Base-by-base conservation (phyloP, 2,329 filamentous ascomycete genomes). In the Raffaelea arxii region DNA sequence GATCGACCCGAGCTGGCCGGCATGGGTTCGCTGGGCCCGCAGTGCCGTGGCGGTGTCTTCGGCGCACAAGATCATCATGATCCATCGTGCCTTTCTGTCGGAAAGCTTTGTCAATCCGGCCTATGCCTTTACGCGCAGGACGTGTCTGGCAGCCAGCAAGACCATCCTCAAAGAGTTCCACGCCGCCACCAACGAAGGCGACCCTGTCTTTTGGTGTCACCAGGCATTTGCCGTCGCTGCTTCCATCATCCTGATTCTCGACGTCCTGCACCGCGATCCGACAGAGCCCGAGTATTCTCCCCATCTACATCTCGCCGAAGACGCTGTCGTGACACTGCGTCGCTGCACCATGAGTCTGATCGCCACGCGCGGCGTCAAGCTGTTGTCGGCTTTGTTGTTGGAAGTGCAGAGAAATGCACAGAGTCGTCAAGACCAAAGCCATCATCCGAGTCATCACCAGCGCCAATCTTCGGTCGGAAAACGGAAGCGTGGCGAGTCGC, bases 1-100 rank as follows among this genome's bases (percentile, higher is more conserved):
- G 3, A 43, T 56, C 2, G 58, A 60, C 36, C 53, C 59, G 21
- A 47, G 48, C 16, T 59, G 59, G 51, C 61, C 61, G 2, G 48
- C 52, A 1, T 66, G 58, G 57, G 52, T 65, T 9, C 52, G 54
- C 3, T 63, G 55, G 48, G 63, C 63, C 3, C 58, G 63, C 7
- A 57, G 58, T 6, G 58, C 64, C 24, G 55, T 67, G 18, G 60
- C 65, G 11, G 65, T 67, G 23, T 63, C 59, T 1, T 60, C 63
- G 2, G 58, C 59, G 2, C 62, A 66, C 47, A 66, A 67, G 48
- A 64, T 66, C 44, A 66, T 66, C 53, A 65, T 67, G 63, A 65
- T 67, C 19, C 65, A 67, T 48, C 59, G 64, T 3, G 58, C 60
- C 0, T 65, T 65, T 32, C 46, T 66, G 6, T 63, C 62, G 23